phyloP scores from a whole-genome alignment of 1,284 basidiomycete genomes.

The Trichosporon ovoides region DNA sequence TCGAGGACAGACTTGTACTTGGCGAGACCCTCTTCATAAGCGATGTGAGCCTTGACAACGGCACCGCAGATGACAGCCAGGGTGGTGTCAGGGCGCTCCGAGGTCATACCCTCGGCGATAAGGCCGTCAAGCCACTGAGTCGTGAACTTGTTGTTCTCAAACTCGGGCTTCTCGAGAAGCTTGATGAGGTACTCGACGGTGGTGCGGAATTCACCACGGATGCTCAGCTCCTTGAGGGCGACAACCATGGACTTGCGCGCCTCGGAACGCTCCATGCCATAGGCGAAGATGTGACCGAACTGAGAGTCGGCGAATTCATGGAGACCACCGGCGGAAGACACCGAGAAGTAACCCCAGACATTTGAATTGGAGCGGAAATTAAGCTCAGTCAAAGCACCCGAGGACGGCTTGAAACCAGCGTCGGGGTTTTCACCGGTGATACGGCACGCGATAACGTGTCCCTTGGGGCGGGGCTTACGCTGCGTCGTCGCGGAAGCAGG shows the following conservation, averaged over 20 bases:
- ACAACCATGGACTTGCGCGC: conserved; percentile 99
- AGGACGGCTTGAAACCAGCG: conserved; percentile 99
- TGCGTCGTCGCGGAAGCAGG: conserved; percentile 82
- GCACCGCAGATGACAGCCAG: conserved; percentile 95
- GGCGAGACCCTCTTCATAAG: conserved; percentile 79
- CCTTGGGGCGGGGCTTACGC: conserved; percentile 93
- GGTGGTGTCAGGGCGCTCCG: conserved; percentile 86
- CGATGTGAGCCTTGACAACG: conserved; percentile 90
- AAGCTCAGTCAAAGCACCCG: conserved; percentile 91
- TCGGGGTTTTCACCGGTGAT: conserved; percentile 99
- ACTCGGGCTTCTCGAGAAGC: conserved; percentile 91
- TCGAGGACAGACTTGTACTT: conserved; percentile 95
- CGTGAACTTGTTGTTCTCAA: conserved; percentile 95
- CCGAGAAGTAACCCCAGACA: conserved; percentile 99
- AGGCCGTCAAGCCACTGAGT: conserved; percentile 98
- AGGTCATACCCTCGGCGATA: conserved; percentile 89
- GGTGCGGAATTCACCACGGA: conserved; percentile 97
- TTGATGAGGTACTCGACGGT: conserved; percentile 99
- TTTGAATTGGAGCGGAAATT: conserved; percentile 99
- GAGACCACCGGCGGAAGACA: conserved; percentile 87
- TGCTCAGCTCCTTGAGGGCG: conserved; percentile 95
- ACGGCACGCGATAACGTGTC: conserved; percentile 97
- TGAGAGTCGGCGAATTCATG: conserved; percentile 99
- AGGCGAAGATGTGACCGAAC: conserved; percentile 99
- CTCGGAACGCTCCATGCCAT: conserved; percentile 92